phyloP scores from a whole-genome alignment of 495 filamentous ascomycete genomes.

The Penicillium salamii region DNA sequence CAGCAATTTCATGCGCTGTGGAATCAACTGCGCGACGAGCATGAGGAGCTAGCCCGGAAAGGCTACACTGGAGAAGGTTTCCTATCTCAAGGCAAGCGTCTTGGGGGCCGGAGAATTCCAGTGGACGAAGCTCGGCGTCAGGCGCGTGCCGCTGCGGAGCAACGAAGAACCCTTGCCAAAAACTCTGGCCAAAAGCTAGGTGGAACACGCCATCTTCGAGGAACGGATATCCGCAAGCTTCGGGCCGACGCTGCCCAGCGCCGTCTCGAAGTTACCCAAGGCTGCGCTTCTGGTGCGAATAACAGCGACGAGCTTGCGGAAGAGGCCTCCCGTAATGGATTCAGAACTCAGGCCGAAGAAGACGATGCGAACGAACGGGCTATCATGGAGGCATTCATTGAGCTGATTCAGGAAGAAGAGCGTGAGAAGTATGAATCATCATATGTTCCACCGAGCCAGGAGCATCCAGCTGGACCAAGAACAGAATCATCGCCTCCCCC shows the following conservation, averaged over 20 bases:
- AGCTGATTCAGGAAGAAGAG: slow-evolving; percentile 83
- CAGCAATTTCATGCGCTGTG: slow-evolving; percentile 78
- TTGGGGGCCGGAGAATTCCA: slow-evolving; percentile 68
- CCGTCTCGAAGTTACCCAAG: slow-evolving; percentile 62
- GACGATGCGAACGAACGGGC: slow-evolving; percentile 87
- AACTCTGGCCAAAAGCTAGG: slow-evolving; percentile 76
- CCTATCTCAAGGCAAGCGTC: slow-evolving; percentile 66
- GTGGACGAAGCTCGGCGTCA: slow-evolving; percentile 72
- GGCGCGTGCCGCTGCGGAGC: slow-evolving; percentile 74
- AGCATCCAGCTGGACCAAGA: slow-evolving; percentile 57
- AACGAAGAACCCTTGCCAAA: slow-evolving; percentile 52
- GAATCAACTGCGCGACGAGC: slow-evolving; percentile 84
- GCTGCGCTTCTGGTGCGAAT: slow-evolving; percentile 71
- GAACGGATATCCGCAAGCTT: slow-evolving; percentile 69
- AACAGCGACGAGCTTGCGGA: slow-evolving; percentile 59
- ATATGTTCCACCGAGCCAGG: slow-evolving; percentile 62
- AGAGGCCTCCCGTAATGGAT: slow-evolving; percentile 68
- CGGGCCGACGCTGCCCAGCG: slow-evolving; percentile 72
- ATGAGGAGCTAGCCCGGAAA: slow-evolving; percentile 67
- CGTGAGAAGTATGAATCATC: slow-evolving; percentile 63
- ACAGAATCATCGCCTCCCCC: slow-evolving; percentile 21
- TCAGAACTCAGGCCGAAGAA: slow-evolving; percentile 80
- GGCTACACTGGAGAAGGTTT: slow-evolving; percentile 95
- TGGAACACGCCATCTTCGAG: slow-evolving; percentile 58
- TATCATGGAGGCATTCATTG: slow-evolving; percentile 84